Conservation (phyloP, 2,329 filamentous ascomycete genomes). For the Pseudohalonectria lignicola region DNA sequence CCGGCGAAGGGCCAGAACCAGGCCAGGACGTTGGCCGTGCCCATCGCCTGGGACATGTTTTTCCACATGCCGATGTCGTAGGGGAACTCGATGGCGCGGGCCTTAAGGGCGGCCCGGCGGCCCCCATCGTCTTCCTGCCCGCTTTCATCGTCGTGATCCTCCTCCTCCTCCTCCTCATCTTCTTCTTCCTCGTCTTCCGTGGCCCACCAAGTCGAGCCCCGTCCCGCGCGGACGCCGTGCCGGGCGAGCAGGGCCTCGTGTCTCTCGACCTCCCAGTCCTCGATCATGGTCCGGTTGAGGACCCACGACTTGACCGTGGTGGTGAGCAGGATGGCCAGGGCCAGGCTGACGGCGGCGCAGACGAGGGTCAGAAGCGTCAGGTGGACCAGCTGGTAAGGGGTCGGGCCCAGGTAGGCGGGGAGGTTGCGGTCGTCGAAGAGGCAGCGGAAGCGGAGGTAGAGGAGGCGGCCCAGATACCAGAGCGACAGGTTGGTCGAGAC, state of each 20-base stretch:
- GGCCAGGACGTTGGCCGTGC: slow-evolving; percentile 48
- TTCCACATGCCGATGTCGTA: slow-evolving; percentile 68
- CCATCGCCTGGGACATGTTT: slow-evolving; percentile 70
- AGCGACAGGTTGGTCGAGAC: slow-evolving; percentile 56
- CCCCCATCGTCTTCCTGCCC: slow-evolving; percentile 19
- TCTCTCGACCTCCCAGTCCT: slow-evolving; percentile 62
- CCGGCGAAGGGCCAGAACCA: slow-evolving; percentile 63
- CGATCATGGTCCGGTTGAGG: slow-evolving; percentile 70
- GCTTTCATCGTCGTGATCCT: slow-evolving; percentile 20
- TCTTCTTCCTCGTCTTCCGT: slow-evolving; percentile 21
- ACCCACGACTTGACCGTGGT: slow-evolving; percentile 49
- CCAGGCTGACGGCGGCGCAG: slow-evolving; percentile 48
- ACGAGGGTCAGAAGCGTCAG: slow-evolving; percentile 49
- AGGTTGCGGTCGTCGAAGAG: slow-evolving; percentile 57
- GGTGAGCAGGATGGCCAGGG: slow-evolving; percentile 53
- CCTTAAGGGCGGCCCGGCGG: slow-evolving; percentile 10
- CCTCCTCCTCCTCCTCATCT: slow-evolving; percentile 13
- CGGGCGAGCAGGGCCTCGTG: slow-evolving; percentile 46
- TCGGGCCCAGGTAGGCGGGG: slow-evolving; percentile 66
- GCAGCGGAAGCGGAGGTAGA: slow-evolving; percentile 45
- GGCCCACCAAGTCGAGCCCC: slow-evolving; percentile 27
- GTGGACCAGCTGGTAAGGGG: slow-evolving; percentile 43
- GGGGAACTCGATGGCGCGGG: slow-evolving; percentile 64
- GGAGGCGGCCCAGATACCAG: slow-evolving; percentile 47
- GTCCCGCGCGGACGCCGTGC: slow-evolving; percentile 24